Evolutionary conservation across 805 yeast genomes (phyloP).

Genomic region (Metahyphopichia silvanorum): DNA sequence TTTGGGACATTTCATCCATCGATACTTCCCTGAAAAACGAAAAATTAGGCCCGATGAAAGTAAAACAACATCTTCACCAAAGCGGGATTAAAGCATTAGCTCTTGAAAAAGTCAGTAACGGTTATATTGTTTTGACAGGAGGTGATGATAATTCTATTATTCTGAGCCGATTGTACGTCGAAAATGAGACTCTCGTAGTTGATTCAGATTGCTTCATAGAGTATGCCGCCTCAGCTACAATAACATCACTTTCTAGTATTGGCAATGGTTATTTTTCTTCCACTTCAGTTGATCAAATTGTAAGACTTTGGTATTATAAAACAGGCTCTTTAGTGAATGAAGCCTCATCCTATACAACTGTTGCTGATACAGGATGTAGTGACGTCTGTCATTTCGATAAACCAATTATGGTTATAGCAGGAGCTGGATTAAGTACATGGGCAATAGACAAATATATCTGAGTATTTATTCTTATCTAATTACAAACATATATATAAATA

Average conservation of each 20-base stretch:
- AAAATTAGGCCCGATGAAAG: conserved; percentile 22
- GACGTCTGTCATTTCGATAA: conserved; percentile 34
- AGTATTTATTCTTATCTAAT: neutral
- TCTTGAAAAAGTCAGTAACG: conserved; percentile 7
- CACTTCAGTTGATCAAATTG: conserved; percentile 81
- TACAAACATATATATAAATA: conserved; percentile 5
- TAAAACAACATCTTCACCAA: conserved; percentile 66
- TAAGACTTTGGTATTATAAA: conserved; percentile 59
- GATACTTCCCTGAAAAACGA: neutral
- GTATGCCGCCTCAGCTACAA: conserved; percentile 82
- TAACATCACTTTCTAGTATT: conserved; percentile 57
- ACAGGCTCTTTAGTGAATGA: conserved; percentile 17
- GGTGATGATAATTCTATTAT: conserved; percentile 87
- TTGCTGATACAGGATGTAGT: conserved; percentile 87
- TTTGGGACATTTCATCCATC: conserved; percentile 50
- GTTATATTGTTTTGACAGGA: conserved; percentile 57
- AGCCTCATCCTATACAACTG: conserved; percentile 62
- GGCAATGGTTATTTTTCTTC: conserved; percentile 42
- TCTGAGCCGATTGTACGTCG: conserved; percentile 15
- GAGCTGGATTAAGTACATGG: conserved; percentile 75
- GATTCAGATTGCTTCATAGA: conserved; percentile 31
- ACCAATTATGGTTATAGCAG: conserved; percentile 45
- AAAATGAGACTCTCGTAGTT: conserved; percentile 15
- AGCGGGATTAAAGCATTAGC: conserved; percentile 75
- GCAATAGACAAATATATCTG: neutral